A percentile compares a stretch with the other conserved stretches of the same genome.
Evolutionary conservation across 305 asterid genomes (phyloP).

Genomic region (Lippia alba): DNA sequence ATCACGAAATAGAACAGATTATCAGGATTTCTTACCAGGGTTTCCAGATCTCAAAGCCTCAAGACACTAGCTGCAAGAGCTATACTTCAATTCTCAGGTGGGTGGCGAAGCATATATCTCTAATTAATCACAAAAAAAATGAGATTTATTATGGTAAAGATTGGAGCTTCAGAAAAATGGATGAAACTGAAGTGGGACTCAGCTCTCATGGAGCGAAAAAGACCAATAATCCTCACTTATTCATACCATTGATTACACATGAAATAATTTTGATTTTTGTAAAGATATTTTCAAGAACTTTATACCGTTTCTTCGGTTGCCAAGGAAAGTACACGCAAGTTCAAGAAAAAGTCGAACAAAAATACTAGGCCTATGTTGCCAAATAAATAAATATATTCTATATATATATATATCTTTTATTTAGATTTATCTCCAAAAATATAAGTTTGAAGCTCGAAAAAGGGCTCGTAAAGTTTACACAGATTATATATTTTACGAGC

Average conservation of each 20-base stretch:
- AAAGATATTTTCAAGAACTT: neutral
- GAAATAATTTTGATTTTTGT: slow-evolving; percentile 1
- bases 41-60: slow-evolving; percentile 38
- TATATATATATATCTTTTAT: too few relatives aligned
- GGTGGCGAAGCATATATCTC: slow-evolving; percentile 4
- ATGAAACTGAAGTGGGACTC: slow-evolving; percentile 28
- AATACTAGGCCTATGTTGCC: slow-evolving; percentile 17
- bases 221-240: neutral
- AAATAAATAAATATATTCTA: too few relatives aligned
- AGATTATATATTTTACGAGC: too few relatives aligned
- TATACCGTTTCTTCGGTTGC: slow-evolving; percentile 17
- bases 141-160: neutral
- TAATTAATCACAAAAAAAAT: neutral
- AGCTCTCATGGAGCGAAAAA: slow-evolving; percentile 1
- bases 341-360: neutral
- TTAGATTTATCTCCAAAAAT: too few relatives aligned
- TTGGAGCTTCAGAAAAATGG: slow-evolving; percentile 20
- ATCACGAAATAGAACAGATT: neutral
- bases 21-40: slow-evolving; percentile 40
- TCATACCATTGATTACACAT: too few relatives aligned
- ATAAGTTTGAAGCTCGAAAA: too few relatives aligned
- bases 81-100: neutral
- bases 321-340: neutral
- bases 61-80: slow-evolving; percentile 31
- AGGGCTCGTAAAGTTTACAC: too few relatives aligned